These are phyloP conservation scores for Neurospora africana DNA, from an alignment of 495 filamentous ascomycete genomes.

Conservation along the genomic window DNA sequence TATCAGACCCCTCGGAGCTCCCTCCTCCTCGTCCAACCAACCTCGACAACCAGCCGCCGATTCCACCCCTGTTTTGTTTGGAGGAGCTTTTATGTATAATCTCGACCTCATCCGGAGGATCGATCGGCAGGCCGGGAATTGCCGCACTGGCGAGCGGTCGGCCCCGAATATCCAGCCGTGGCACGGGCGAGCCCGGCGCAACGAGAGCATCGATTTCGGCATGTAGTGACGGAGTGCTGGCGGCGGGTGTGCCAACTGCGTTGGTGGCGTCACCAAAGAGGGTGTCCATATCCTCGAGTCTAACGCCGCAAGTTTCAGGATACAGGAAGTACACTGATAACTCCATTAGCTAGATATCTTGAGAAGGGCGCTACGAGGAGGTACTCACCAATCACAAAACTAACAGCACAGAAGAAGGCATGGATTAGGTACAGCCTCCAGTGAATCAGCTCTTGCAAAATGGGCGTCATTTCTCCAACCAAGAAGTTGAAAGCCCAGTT, in stretches of 20 bases:
- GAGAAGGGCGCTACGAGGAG: background rate
- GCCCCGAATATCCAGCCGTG: slow-evolving; percentile 61
- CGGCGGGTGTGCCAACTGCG: slow-evolving; percentile 49
- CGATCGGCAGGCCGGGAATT: slow-evolving; percentile 29
- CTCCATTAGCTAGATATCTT: slow-evolving; percentile 11
- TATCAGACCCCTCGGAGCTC: slow-evolving; percentile 15
- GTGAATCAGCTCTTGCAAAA: slow-evolving; percentile 78
- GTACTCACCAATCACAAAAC: slow-evolving; percentile 87
- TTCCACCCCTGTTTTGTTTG: slow-evolving; percentile 21
- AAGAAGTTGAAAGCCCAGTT: slow-evolving; percentile 99
- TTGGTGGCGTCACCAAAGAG: slow-evolving; percentile 84
- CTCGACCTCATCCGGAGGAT: slow-evolving; percentile 26
- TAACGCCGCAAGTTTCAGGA: slow-evolving; percentile 88
- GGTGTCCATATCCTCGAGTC: slow-evolving; percentile 90
- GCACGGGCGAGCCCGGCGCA: slow-evolving; percentile 60
- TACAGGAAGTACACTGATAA: slow-evolving; percentile 88
- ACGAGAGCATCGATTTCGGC: slow-evolving; percentile 68
- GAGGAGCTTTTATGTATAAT: slow-evolving; percentile 12
- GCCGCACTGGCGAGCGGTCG: slow-evolving; percentile 21
- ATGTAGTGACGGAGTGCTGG: slow-evolving; percentile 35
- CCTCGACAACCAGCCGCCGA: slow-evolving; percentile 40
- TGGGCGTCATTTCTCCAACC: slow-evolving; percentile 86
- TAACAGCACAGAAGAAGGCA: slow-evolving; percentile 92
- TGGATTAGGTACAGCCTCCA: slow-evolving; percentile 93
- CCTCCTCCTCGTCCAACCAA: slow-evolving; percentile 26